Conservation (phyloP, 208 protist species). For the Herpetomonas muscarum region DNA sequence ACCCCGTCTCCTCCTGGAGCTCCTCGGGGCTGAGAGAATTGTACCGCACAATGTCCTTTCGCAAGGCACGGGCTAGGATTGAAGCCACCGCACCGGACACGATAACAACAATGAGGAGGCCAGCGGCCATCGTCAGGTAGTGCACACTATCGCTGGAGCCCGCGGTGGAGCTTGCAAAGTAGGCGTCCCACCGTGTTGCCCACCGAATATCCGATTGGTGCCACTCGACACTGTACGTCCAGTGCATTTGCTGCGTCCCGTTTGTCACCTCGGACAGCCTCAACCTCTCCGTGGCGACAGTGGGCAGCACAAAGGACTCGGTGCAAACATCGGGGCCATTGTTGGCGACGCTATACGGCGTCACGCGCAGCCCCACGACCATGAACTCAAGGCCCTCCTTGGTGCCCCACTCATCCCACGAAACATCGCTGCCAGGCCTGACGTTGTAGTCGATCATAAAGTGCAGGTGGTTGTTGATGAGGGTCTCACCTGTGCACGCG, state of each 20-base stretch:
- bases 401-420: background rate
- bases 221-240: constrained; percentile 89
- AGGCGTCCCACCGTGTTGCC: constrained; percentile 97
- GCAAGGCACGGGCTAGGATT: constrained; percentile 95
- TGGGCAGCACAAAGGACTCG: background rate
- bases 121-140: constrained; percentile 95
- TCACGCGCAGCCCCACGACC: constrained; percentile 66
- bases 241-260: constrained; percentile 28
- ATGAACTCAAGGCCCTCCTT: constrained; percentile 35
- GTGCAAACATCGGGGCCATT: constrained; percentile 10
- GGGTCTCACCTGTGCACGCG: constrained; percentile 27
- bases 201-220: constrained; percentile 75
- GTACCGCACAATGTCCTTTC: constrained; percentile 95
- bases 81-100: constrained; percentile 88
- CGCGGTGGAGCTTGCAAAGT: constrained; percentile 83
- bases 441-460: constrained; percentile 74
- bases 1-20: constrained; percentile 85
- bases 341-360: constrained; percentile 42
- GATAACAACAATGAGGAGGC: constrained; percentile 92
- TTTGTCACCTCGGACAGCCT: constrained; percentile 25
- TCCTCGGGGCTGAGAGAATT: constrained; percentile 61
- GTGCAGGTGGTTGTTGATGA: constrained; percentile 79
- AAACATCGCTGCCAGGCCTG: too few relatives aligned
- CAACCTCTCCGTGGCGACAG: too few relatives aligned
- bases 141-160: constrained; percentile 72